Evolutionary conservation across 1,139 yeast species (phyloP), one percentile per base, ranked within the genome.

Genomic region (Protomyces inundatus): DNA sequence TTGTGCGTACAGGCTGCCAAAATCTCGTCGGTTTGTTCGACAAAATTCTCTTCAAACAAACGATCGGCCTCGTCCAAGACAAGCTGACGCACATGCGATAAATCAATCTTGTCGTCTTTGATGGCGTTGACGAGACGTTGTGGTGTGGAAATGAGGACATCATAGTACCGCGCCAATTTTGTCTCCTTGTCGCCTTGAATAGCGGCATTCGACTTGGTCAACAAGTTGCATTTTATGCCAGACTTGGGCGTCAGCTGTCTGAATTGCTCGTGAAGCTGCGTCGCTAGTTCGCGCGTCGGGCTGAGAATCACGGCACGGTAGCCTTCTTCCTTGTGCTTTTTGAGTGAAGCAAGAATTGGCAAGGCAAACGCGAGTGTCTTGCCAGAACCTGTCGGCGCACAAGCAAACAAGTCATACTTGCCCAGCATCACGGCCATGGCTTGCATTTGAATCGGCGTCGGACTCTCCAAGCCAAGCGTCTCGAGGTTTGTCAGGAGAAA

Each of bases 51-150:
- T 71, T 93, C 98, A 71, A 95, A 89, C 64, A 95, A 78, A 71
- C 89, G 88, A 79, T 95, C 99, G 3, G 98, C 98, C 77, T 93
- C 99, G 79, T 95, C 99, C 70, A 95, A 84, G 16, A 93, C 82
- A 64, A 93, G 77, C 72, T 85, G 86, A 69, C 86, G 86, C 16
- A 91, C 90, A 50, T 77, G 77, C 1, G 84, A 76, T 61, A 93
- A 78, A 70, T 85, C 86, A 45, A 84, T 70, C 3, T 80, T 74
- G 50, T 82, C 89, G 61, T 79, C 79, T 67, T 86, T 84, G 46
- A 90, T 83, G 55, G 89, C 80, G 69, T 90, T 96, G 55, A 93
- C 87, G 67, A 93, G 81, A 70, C 98, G 80, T 70, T 90, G 79
- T 2, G 99, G 99, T 0, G 98, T 95, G 1, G 96, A 79, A 4